phyloP scores from a whole-genome alignment of 2,329 filamentous ascomycete genomes.

The Aspergillus pseudoterreus region DNA sequence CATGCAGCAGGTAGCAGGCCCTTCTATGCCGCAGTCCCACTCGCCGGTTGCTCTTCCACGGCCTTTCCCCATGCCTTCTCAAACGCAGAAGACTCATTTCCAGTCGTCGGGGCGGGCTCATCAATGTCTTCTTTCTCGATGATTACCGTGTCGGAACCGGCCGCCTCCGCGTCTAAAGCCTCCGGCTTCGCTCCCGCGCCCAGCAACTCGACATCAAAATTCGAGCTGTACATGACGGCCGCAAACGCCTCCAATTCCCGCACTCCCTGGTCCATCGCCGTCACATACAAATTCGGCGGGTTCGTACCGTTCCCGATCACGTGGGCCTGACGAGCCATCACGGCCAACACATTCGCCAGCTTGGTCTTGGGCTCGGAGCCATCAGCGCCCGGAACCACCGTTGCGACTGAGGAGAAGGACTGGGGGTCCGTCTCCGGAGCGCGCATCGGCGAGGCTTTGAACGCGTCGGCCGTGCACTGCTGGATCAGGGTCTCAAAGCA shows the following conservation, averaged over 20 bases:
- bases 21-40: conserved; percentile 4
- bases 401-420: conserved; percentile 41
- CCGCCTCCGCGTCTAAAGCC: conserved; percentile 6
- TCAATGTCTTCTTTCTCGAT: conserved; percentile 15
- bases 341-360: conserved; percentile 83
- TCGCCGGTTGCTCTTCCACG: conserved; percentile 21
- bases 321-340: conserved; percentile 87
- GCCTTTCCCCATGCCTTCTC: conserved; percentile 38
- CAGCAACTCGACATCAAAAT: conserved; percentile 38
- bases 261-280: conserved; percentile 43
- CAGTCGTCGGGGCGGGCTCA: conserved; percentile 4
- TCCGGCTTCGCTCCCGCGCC: conserved; percentile 18
- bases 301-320: conserved; percentile 69
- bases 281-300: conserved; percentile 44
- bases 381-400: conserved; percentile 30
- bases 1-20: no score
- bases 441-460: conserved; percentile 50
- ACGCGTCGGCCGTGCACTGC: conserved; percentile 73
- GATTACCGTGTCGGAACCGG: conserved; percentile 14
- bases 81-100: conserved; percentile 24
- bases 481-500: conserved; percentile 83
- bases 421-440: conserved; percentile 43
- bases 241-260: conserved; percentile 48
- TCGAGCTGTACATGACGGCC: conserved; percentile 48
- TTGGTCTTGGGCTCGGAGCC: conserved; percentile 56